phyloP scores from a whole-genome alignment of 2,329 filamentous ascomycete species.

The Botrytis cinerea region DNA sequence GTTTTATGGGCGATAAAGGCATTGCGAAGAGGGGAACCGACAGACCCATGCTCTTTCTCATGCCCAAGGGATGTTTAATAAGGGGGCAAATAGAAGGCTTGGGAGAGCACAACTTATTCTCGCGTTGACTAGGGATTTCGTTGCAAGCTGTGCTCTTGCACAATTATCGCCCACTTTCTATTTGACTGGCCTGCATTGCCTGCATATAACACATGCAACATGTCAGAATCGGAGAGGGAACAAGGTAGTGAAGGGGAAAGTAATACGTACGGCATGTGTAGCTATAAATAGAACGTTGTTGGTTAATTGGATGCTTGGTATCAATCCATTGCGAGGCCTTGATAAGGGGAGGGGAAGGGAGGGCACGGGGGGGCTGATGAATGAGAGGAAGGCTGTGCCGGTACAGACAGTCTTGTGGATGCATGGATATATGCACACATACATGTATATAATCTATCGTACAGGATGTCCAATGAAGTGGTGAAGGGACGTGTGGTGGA shows the following conservation, averaged over 20 bases:
- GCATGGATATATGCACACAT: not conserved
- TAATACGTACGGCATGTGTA: not conserved
- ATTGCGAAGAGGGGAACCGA: not conserved
- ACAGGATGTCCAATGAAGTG: not conserved
- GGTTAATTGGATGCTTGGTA: not conserved
- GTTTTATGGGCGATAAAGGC: not conserved
- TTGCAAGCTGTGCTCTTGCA: constrained; percentile 4
- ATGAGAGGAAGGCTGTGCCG: not conserved
- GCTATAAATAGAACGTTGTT: not conserved
- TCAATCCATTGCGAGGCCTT: not conserved
- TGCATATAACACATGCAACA: constrained; percentile 2
- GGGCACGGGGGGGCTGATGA: not conserved
- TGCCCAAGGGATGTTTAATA: not conserved
- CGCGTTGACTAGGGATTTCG: constrained; percentile 2
- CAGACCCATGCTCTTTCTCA: not conserved
- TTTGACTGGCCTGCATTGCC: not conserved
- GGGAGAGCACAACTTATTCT: constrained; percentile 8
- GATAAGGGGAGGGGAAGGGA: constrained; percentile 1
- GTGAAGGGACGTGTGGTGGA: not conserved
- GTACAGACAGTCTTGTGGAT: not conserved
- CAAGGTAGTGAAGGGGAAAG: not conserved
- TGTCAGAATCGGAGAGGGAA: constrained; percentile 9
- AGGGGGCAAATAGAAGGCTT: constrained; percentile 1
- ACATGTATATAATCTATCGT: not conserved
- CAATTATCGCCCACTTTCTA: constrained; percentile 15